phyloP scores from a whole-genome alignment of 192 early-diverging fungal genomes.

The Coemansia sp. region DNA sequence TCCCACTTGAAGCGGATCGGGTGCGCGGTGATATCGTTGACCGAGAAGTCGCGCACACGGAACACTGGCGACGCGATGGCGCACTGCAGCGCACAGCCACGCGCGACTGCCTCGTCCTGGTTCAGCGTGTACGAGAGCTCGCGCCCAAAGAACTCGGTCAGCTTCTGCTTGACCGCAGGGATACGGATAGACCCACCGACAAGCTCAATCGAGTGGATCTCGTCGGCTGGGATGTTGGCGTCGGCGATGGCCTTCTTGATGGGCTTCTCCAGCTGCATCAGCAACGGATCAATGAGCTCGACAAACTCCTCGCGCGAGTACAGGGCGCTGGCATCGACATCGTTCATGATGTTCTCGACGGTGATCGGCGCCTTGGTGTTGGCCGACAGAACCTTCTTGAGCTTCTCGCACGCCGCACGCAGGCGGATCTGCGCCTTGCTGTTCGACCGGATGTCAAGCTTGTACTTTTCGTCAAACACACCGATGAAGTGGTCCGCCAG shows the following conservation, averaged over 20 bases:
- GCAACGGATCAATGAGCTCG: constrained; percentile 71
- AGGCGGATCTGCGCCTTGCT: constrained; percentile 90
- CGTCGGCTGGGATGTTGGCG: constrained; percentile 70
- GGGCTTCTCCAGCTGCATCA: constrained; percentile 70
- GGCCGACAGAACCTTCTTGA: constrained; percentile 95
- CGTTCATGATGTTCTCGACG: constrained; percentile 96
- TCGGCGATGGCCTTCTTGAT: constrained; percentile 75
- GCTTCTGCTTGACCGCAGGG: constrained; percentile 86
- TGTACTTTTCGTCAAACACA: constrained; percentile 93
- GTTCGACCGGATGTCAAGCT: constrained; percentile 87
- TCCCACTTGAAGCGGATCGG: constrained; percentile 92
- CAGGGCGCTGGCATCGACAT: constrained; percentile 86
- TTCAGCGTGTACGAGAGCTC: constrained; percentile 91
- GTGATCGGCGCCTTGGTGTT: constrained; percentile 89
- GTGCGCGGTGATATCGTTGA: constrained; percentile 87
- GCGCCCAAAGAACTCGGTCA: constrained; percentile 86
- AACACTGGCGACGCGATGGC: constrained; percentile 96
- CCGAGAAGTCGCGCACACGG: constrained; percentile 94
- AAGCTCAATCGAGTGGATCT: constrained; percentile 93
- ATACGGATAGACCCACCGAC: constrained; percentile 94
- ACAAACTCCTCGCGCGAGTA: constrained; percentile 86
- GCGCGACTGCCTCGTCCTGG: constrained; percentile 96
- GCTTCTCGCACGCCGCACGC: constrained; percentile 84
- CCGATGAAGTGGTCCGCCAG: constrained; percentile 82
- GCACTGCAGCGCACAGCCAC: constrained; percentile 95